A percentile compares a stretch with the other conserved stretches of the same genome.
These are phyloP conservation scores for Tricholoma bakamatsutake DNA, from an alignment of 768 basidiomycete species.

Conservation along the genomic window DNA sequence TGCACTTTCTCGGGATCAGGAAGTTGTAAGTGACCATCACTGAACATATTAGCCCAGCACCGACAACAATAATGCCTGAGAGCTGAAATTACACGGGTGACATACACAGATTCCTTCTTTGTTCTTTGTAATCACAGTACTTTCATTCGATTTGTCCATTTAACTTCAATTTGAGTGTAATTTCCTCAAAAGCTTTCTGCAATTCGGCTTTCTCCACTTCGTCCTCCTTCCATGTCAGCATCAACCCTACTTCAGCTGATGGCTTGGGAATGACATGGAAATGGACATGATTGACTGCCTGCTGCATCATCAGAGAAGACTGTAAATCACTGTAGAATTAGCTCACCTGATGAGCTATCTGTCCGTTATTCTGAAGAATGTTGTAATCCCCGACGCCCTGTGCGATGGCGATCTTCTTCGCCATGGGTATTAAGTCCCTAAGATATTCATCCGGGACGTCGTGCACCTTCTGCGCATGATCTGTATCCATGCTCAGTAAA, in stretches of 20 bases:
- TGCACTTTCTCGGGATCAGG: not conserved
- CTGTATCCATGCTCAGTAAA: conserved; percentile 31
- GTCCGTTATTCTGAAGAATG: conserved; percentile 65
- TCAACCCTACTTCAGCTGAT: conserved; percentile 62
- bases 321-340: not conserved
- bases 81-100: not conserved
- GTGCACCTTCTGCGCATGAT: conserved; percentile 81
- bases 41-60: no score
- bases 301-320: not conserved
- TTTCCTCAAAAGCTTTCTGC: conserved; percentile 47
- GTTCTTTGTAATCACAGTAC: not conserved
- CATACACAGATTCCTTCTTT: not conserved
- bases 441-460: conserved; percentile 86
- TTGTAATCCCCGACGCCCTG: conserved; percentile 79
- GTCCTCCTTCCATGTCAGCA: conserved; percentile 74
- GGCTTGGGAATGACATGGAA: conserved; percentile 96
- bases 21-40: not conserved
- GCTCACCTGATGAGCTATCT: conserved; percentile 50
- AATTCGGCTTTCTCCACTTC: conserved; percentile 59
- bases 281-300: conserved; percentile 84
- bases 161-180: conserved; percentile 47
- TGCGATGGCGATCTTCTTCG: conserved; percentile 83
- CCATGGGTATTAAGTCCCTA: conserved; percentile 67
- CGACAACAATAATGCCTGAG: no score
- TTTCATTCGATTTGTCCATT: not conserved